Evolutionary conservation across 139 green algal genomes (phyloP), one percentile per base, ranked within the genome.

Genomic region (Desmodesmus armatus): DNA sequence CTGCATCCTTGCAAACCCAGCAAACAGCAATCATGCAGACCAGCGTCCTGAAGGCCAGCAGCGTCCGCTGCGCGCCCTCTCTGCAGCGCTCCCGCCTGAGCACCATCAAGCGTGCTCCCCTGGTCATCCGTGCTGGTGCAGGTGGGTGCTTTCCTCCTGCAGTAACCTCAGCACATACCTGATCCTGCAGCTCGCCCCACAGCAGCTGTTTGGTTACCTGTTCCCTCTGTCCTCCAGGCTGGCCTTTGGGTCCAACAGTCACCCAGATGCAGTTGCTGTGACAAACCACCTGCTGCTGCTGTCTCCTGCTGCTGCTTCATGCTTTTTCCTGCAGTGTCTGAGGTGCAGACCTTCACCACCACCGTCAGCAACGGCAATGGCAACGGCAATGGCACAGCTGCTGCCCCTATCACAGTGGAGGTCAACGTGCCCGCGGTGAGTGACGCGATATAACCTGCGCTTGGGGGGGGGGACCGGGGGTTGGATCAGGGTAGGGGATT

Each of bases 391-490:
- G 72, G 17, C 33, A 40, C 37, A 62, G 62, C 53, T 40, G 77
- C 77, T 62, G 40, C 58, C 23, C 78, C 78, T 29, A 76, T 76
- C 62, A 39, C 39, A 31, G 63, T 84, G 4, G 62, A 84, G 31
- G 78, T 84, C 7, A 75, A 84, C 3, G 78, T 82, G 66, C 66
- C n/a, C n/a, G n/a, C n/a, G n/a, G n/a, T n/a, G n/a, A n/a, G n/a
- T n/a, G n/a, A n/a, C n/a, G n/a, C n/a, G n/a, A n/a, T n/a, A n/a
- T n/a, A n/a, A n/a, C n/a, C n/a, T n/a, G n/a, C n/a, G 53, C 19
- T 19, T 21, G 53, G 53, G 19, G 53, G 53, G 53, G 53, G 21
- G 53, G 53, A 65, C 53, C 53, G 53, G 19, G 21, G 53, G 53
- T n/a, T n/a, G n/a, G n/a, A n/a, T n/a, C n/a, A n/a, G n/a, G n/a